Evolutionary conservation across 1,284 basidiomycete genomes (phyloP).

Genomic region (Apiotrichum montevideense): DNA sequence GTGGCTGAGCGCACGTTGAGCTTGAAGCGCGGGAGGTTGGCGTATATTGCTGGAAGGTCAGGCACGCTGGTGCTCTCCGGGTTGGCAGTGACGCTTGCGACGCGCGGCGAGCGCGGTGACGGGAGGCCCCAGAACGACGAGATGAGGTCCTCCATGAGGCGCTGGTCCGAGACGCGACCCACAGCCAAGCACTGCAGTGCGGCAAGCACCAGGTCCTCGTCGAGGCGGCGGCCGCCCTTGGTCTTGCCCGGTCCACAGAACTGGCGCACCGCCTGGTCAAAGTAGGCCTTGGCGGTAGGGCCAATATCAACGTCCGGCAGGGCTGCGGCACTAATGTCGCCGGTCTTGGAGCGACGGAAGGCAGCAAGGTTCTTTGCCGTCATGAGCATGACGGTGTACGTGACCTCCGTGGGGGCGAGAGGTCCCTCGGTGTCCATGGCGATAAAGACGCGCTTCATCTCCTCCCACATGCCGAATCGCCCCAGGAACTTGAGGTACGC

Average conservation of each 20-base stretch:
- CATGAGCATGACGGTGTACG: constrained; percentile 37
- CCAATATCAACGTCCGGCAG: constrained; percentile 11
- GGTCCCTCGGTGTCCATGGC: constrained; percentile 30
- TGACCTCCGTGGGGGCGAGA: constrained; percentile 32
- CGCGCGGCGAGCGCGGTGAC: constrained; percentile 17
- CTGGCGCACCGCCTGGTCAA: constrained; percentile 32
- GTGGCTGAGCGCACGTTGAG: constrained; percentile 20
- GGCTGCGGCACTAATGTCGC: background rate
- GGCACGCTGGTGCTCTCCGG: background rate
- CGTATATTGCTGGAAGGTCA: background rate
- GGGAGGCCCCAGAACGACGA: constrained; percentile 29
- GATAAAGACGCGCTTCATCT: constrained; percentile 38
- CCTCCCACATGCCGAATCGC: constrained; percentile 30
- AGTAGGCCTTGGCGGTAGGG: constrained; percentile 20
- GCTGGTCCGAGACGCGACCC: constrained; percentile 29
- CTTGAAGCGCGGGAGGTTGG: constrained; percentile 11
- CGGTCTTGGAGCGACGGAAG: constrained; percentile 1
- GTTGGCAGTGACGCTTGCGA: constrained; percentile 2
- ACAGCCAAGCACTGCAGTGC: constrained; percentile 25
- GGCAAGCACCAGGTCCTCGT: constrained; percentile 25
- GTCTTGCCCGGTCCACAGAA: constrained; percentile 2
- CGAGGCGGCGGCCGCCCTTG: constrained; percentile 15
- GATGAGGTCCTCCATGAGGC: constrained; percentile 24
- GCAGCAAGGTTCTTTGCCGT: constrained; percentile 13
- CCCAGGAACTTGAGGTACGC: constrained; percentile 43